These are phyloP conservation scores for Euphorbia celastroides DNA, from an alignment of 441 rosid genomes.

Conservation along the genomic window DNA sequence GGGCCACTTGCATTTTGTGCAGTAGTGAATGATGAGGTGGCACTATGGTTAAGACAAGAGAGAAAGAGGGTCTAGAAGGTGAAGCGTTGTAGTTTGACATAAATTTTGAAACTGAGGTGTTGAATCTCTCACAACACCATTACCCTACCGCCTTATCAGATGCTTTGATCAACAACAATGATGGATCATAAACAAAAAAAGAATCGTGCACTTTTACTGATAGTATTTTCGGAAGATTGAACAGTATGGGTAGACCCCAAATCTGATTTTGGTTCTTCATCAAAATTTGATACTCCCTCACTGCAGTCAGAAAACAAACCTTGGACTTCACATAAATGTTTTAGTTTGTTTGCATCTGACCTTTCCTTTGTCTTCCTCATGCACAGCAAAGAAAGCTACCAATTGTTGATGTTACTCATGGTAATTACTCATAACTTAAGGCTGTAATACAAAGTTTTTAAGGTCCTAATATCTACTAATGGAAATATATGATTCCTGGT, in stretches of 20 bases:
- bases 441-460: background rate
- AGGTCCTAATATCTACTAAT: background rate
- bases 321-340: background rate
- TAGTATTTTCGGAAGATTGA: background rate
- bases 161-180: background rate
- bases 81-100: background rate
- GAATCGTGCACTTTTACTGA: background rate
- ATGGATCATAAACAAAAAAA: background rate
- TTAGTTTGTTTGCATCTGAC: background rate
- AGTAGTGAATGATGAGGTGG: background rate
- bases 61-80: background rate
- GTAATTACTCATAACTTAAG: background rate
- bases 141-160: background rate
- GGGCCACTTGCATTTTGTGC: background rate
- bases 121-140: background rate
- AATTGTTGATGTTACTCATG: background rate
- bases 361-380: background rate
- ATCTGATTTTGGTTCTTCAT: background rate
- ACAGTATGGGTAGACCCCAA: background rate
- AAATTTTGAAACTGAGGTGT: background rate
- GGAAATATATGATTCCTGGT: background rate
- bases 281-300: background rate
- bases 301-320: background rate
- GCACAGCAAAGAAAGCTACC: background rate
- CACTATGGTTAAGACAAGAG: background rate